Evolutionary conservation across 2,329 filamentous ascomycete species (phyloP).

Genomic region (Fusarium foetens): DNA sequence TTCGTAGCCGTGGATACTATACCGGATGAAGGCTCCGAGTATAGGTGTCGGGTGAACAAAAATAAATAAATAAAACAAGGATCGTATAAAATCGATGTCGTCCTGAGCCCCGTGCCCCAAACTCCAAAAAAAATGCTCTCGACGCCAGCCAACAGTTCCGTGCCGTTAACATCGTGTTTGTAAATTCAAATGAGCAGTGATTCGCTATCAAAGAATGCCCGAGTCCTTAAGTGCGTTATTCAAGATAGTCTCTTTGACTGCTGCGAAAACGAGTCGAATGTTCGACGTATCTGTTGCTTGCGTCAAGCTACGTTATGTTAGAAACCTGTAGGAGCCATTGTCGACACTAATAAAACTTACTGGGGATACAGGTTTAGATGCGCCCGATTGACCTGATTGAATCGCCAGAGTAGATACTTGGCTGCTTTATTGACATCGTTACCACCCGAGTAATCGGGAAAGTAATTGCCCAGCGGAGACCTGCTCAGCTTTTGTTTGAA

Average conservation of each 20-base stretch:
- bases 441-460: conserved; percentile 96
- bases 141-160: conserved; percentile 41
- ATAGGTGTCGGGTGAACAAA: conserved; percentile 31
- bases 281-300: conserved; percentile 99
- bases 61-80: conserved; percentile 33
- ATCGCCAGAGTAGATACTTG: conserved; percentile 97
- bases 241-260: conserved; percentile 97
- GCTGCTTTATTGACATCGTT: conserved; percentile 98
- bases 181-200: conserved; percentile 27
- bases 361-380: conserved; percentile 98
- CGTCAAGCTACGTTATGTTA: conserved; percentile 73
- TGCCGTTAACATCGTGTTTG: conserved; percentile 40
- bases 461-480: conserved; percentile 93
- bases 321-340: background rate
- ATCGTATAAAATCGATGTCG: conserved; percentile 38
- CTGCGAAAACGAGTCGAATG: conserved; percentile 95
- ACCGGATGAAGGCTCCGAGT: conserved; percentile 23
- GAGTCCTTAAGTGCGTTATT: conserved; percentile 99
- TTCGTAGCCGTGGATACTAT: conserved; percentile 21
- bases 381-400: conserved; percentile 97
- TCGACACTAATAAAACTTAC: conserved; percentile 63
- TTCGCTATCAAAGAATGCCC: conserved; percentile 78
- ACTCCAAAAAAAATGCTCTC: conserved; percentile 45
- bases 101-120: conserved; percentile 37
- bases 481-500: conserved; percentile 94